A percentile compares a stretch with the other conserved stretches of the same genome.
Evolutionary conservation across 305 asterid species (phyloP).

Genomic region (Fraxinus greggii): DNA sequence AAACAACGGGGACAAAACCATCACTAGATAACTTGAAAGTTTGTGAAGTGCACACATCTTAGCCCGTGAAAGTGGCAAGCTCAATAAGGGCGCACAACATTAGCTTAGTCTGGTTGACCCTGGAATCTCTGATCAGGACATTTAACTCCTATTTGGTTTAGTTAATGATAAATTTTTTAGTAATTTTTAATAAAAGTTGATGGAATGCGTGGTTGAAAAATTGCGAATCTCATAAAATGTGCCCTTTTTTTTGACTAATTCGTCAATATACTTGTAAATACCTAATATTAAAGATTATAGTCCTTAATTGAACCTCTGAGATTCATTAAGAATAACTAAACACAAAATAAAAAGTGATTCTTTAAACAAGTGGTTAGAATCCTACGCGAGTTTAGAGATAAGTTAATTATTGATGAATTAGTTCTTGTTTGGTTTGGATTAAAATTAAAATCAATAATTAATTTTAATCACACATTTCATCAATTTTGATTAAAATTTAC

Average conservation of each 20-base stretch:
- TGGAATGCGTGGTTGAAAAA: background rate
- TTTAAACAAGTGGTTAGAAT: constrained; percentile 28
- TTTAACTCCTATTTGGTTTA: background rate
- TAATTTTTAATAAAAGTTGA: background rate
- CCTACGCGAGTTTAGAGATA: constrained; percentile 36
- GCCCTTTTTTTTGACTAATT: background rate
- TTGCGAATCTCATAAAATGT: too few relatives aligned
- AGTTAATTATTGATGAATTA: constrained; percentile 20
- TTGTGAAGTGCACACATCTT: background rate
- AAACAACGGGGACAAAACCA: background rate
- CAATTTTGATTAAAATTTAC: too few relatives aligned
- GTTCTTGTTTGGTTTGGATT: background rate
- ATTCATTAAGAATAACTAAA: background rate
- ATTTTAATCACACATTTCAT: too few relatives aligned
- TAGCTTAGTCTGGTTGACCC: too few relatives aligned
- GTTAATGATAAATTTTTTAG: background rate
- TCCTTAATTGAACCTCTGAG: background rate
- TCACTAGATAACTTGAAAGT: background rate
- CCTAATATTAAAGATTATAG: background rate
- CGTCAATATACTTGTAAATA: background rate
- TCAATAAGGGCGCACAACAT: too few relatives aligned
- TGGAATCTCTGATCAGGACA: too few relatives aligned
- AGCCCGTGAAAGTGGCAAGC: too few relatives aligned
- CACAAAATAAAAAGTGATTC: background rate
- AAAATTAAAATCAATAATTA: too few relatives aligned